phyloP scores from a whole-genome alignment of 164 flowering plant species.

The Taxillus chinensis region DNA sequence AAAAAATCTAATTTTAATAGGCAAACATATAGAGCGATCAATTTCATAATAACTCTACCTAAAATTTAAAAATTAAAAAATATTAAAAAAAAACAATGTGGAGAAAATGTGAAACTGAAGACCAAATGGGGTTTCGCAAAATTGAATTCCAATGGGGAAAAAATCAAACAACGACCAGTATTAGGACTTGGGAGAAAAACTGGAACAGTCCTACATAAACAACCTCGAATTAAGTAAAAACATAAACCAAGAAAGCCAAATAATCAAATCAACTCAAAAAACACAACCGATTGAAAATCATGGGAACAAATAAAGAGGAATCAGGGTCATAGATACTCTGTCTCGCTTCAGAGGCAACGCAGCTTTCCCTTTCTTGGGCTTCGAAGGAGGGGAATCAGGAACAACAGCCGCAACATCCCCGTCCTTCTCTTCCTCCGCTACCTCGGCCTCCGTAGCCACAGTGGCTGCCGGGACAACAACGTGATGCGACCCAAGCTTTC shows the following conservation, averaged over 20 bases:
- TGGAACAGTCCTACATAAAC: too few species aligned
- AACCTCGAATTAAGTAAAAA: not conserved
- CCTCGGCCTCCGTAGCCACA: constrained; percentile 21
- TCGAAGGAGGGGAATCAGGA: constrained; percentile 16
- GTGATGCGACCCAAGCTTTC: constrained; percentile 6
- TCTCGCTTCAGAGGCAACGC: constrained; percentile 81
- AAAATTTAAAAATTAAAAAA: too few species aligned
- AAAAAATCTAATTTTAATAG: too few species aligned
- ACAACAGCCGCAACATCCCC: constrained; percentile 10
- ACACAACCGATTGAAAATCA: not conserved
- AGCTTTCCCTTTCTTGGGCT: constrained; percentile 86
- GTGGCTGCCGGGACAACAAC: constrained; percentile 21
- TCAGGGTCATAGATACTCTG: not conserved
- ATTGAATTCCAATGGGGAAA: too few species aligned
- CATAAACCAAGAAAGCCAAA: not conserved
- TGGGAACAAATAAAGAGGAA: not conserved
- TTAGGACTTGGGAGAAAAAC: too few species aligned
- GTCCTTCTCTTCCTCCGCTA: constrained; percentile 16
- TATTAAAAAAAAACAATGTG: too few species aligned
- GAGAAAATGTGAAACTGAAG: too few species aligned
- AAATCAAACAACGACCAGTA: too few species aligned
- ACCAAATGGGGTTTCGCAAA: too few species aligned
- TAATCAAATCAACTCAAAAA: constrained; percentile 34
- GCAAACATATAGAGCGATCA: too few species aligned
- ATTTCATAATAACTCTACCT: too few species aligned